phyloP scores from a whole-genome alignment of 1,284 basidiomycete genomes.

The Hemileia vastatrix region DNA sequence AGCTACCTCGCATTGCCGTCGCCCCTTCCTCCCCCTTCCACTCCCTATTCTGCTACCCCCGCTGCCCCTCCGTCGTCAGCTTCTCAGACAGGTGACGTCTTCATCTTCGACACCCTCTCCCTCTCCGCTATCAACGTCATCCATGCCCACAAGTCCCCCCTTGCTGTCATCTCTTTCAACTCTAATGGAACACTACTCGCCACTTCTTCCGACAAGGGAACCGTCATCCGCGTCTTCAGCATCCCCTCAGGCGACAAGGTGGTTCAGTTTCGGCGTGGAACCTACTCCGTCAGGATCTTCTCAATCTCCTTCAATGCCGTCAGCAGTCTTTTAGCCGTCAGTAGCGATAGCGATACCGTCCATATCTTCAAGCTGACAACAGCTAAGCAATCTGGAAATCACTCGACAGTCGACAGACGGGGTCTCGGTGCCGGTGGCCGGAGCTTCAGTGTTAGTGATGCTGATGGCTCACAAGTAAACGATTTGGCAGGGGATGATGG shows the following conservation, averaged over 20 bases:
- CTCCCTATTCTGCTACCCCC: conserved; percentile 47
- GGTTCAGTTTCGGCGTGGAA: conserved; percentile 87
- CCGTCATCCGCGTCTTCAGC: conserved; percentile 89
- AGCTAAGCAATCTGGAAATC: conserved; percentile 31
- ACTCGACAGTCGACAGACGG: conserved; percentile 2
- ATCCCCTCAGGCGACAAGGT: conserved; percentile 84
- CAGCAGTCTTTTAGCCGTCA: conserved; percentile 73
- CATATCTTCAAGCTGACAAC: conserved; percentile 80
- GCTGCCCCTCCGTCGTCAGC: conserved; percentile 15
- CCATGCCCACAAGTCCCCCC: conserved; percentile 89
- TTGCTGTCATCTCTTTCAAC: conserved; percentile 79
- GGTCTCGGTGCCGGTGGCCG: conserved; percentile 16
- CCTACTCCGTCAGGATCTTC: conserved; percentile 74
- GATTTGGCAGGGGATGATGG: conserved; percentile 16
- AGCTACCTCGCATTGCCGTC: conserved; percentile 94
- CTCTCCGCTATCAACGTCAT: conserved; percentile 89
- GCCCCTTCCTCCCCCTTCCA: conserved; percentile 71
- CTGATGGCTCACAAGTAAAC: not conserved
- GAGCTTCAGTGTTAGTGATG: conserved; percentile 17
- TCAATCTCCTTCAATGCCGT: conserved; percentile 86
- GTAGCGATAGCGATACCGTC: conserved; percentile 86
- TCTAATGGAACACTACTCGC: conserved; percentile 80
- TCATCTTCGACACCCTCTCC: conserved; percentile 72
- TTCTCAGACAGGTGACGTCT: conserved; percentile 33
- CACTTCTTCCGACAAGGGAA: conserved; percentile 89